A percentile compares a stretch with the other conserved stretches of the same genome.
These are phyloP conservation scores for Pyrenopolyporus hunteri DNA, from an alignment of 495 filamentous ascomycete genomes.

Conservation along the genomic window DNA sequence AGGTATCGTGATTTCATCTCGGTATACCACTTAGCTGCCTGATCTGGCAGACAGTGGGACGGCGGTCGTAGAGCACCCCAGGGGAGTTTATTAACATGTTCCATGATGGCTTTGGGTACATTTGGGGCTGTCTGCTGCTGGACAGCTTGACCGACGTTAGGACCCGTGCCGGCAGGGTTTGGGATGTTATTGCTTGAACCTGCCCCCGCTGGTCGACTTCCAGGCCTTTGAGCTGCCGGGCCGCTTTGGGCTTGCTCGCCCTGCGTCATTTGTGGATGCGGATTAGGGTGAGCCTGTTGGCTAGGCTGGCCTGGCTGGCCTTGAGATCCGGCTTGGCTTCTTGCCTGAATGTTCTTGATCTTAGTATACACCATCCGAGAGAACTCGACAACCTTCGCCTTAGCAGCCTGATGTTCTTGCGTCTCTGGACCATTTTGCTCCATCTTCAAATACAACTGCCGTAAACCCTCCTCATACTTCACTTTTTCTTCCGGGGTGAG, in stretches of 20 bases:
- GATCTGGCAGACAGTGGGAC: conserved; percentile 24
- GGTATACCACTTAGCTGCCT: conserved; percentile 40
- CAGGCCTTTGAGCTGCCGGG: conserved; percentile 24
- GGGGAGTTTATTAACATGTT: conserved; percentile 46
- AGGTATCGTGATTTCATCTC: conserved; percentile 44
- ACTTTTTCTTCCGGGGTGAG: conserved; percentile 64
- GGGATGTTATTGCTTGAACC: conserved; percentile 17
- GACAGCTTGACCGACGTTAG: conserved; percentile 11
- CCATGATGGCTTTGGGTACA: conserved; percentile 43
- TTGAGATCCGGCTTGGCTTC: conserved; percentile 22
- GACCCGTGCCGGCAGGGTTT: conserved; percentile 15
- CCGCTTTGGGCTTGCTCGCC: conserved; percentile 24
- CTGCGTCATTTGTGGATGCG: conserved; percentile 28
- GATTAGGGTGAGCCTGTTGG: conserved; percentile 3
- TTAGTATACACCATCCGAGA: conserved; percentile 67
- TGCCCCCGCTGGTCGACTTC: conserved; percentile 32
- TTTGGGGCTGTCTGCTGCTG: neutral
- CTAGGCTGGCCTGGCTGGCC: conserved; percentile 14
- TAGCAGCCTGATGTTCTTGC: conserved; percentile 64
- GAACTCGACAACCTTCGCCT: conserved; percentile 68
- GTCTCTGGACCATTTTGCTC: conserved; percentile 62
- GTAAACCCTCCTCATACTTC: conserved; percentile 70
- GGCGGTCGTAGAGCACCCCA: conserved; percentile 39
- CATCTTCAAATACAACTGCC: conserved; percentile 64
- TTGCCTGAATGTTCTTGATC: conserved; percentile 48